Evolutionary conservation across 1,284 basidiomycete genomes (phyloP).

Genomic region (Earliella scabrosa): DNA sequence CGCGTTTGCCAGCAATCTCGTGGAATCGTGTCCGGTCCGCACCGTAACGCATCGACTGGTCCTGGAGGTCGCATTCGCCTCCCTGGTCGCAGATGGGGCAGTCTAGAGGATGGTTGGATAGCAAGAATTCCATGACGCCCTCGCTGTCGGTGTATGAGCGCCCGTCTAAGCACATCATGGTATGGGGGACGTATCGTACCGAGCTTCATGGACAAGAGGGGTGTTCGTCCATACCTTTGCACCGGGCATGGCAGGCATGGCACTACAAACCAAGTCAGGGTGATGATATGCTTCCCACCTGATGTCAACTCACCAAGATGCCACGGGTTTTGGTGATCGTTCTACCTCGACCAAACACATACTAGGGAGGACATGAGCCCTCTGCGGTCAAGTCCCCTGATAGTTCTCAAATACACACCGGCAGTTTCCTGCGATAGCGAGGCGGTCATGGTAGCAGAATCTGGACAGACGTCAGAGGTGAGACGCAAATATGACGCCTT

Average conservation of each 20-base stretch:
- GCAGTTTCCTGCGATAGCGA: slow-evolving; percentile 96
- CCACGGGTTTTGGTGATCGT: slow-evolving; percentile 92
- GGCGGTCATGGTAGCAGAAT: slow-evolving; percentile 94
- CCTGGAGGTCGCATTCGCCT: slow-evolving; percentile 98
- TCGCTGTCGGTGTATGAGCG: slow-evolving; percentile 57
- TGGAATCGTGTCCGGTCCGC: slow-evolving; percentile 98
- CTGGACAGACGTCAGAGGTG: slow-evolving; percentile 43
- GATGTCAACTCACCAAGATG: slow-evolving; percentile 67
- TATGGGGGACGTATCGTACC: slow-evolving; percentile 50
- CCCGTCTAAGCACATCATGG: background rate
- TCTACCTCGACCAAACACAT: slow-evolving; percentile 99
- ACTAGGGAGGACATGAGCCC: slow-evolving; percentile 39
- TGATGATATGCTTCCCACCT: background rate
- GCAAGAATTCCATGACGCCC: slow-evolving; percentile 98
- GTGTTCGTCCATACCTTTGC: slow-evolving; percentile 97
- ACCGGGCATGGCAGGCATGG: slow-evolving; percentile 98
- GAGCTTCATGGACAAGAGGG: slow-evolving; percentile 93
- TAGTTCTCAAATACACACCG: slow-evolving; percentile 56
- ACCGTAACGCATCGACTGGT: slow-evolving; percentile 99
- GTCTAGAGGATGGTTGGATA: slow-evolving; percentile 97
- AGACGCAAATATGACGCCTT: background rate
- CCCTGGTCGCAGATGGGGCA: slow-evolving; percentile 99
- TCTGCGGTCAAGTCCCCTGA: background rate
- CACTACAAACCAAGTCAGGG: slow-evolving; percentile 50
- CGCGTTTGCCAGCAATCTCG: slow-evolving; percentile 97